A percentile compares a stretch with the other conserved stretches of the same genome.
phyloP scores from a whole-genome alignment of 2,329 filamentous ascomycete genomes.

The Colletotrichum viniferum region DNA sequence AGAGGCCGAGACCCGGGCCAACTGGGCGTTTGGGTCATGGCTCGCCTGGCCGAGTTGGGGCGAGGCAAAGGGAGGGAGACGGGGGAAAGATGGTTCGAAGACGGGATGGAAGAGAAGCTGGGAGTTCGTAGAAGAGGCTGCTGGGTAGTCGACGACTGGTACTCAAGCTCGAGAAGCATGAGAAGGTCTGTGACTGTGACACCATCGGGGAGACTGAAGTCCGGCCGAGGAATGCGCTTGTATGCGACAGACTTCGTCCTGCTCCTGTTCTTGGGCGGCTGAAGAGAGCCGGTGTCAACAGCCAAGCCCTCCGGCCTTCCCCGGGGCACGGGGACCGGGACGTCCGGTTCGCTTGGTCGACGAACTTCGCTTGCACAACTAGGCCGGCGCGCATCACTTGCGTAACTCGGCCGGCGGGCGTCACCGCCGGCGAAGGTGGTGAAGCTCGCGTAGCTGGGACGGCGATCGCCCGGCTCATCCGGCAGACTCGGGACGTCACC shows the following conservation, averaged over 20 bases:
- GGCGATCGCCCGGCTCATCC: not conserved
- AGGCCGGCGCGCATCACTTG: not conserved
- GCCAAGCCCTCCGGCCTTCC: not conserved
- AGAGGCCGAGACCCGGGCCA: not conserved
- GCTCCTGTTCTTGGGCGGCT: not conserved
- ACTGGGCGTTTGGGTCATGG: not conserved
- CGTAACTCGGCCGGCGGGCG: not conserved
- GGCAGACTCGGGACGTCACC: not conserved
- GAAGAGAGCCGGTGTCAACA: not conserved
- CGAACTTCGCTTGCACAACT: not conserved
- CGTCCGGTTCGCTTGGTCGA: not conserved
- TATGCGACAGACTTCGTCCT: not conserved
- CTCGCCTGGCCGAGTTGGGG: not conserved
- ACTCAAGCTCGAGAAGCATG: conserved; percentile 13
- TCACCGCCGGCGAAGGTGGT: not conserved
- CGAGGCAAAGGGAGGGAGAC: not conserved
- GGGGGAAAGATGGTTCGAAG: not conserved
- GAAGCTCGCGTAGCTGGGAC: not conserved
- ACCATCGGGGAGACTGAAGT: conserved; percentile 8
- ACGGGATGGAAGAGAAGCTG: not conserved
- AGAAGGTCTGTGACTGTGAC: conserved; percentile 14
- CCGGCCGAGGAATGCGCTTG: conserved; percentile 7
- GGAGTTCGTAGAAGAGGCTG: not conserved
- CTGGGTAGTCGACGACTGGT: not conserved
- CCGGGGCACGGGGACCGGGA: not conserved